Base-by-base conservation (phyloP, 2,329 filamentous ascomycete species). In the Cercospora sesami region DNA sequence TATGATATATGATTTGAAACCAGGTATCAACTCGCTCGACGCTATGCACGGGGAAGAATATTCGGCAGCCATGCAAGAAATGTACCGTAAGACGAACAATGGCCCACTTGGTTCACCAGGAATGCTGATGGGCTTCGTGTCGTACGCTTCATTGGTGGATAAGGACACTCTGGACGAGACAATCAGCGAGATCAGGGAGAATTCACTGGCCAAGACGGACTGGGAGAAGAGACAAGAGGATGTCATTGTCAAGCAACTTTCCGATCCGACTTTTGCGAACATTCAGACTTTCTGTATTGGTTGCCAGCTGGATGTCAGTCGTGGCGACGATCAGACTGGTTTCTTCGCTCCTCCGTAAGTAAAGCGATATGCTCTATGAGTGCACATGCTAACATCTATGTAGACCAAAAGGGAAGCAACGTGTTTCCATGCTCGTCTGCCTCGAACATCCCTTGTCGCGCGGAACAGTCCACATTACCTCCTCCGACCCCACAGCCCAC, bases 281-380 rank as follows among this genome's bases (percentile, higher is more conserved):
- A 75, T 81, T 10, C 78, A 81, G 69, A 74, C 76, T 3, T 76
- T 80, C 67, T 71, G 71, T 79, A 79, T 79, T 31, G 74, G 73
- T 14, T 73, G 70, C 39, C 74, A 75, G 60, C 72, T 79, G 5
- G 76, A 78, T 63, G 66, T 78, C 12, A 74, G 69, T 26, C 68
- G 73, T 26, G 75, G 76, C 21, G 67, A 71, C 45, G 68, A 66
- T 61, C 77, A 78, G 48, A 69, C 75, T 23, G 65, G 71, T 5
- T 78, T 79, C 70, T 79, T 78, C 72, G 59, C 69, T 36, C 68
- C 74, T 2, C 77, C 78, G 68, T 67, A 33, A 69, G 64, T 28
- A 28, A 8, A 30, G 7, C 28, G 28, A 30, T 30, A 5, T 30
- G 28, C 28, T 30, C 28, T 6, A 5, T 6, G 7, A 30, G 5